Percentiles rank a stretch among this genome's conserved stretches.
Conservation (phyloP, 805 yeast genomes). For the Kodamaea restingae region DNA sequence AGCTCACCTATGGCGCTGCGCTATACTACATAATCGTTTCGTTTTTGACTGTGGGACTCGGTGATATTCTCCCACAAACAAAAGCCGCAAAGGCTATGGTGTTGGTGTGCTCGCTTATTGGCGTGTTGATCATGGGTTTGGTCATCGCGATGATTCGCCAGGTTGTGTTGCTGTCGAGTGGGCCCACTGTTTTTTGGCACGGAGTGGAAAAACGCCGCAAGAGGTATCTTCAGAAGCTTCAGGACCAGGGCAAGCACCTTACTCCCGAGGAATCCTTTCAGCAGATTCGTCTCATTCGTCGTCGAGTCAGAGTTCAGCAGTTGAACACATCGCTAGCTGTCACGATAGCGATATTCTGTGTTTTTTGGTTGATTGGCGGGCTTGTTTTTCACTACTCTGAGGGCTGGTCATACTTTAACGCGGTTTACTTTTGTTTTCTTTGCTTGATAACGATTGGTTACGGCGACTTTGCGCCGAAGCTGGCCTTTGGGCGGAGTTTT, state of each 20-base stretch:
- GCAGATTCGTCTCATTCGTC: constrained; percentile 51
- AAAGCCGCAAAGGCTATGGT: constrained; percentile 54
- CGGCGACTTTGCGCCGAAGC: constrained; percentile 66
- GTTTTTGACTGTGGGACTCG: constrained; percentile 74
- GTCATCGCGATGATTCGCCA: constrained; percentile 66
- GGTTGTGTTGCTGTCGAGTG: constrained; percentile 56
- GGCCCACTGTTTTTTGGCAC: constrained; percentile 66
- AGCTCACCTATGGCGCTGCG: constrained; percentile 54
- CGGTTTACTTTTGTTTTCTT: constrained; percentile 71
- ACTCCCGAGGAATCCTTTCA: constrained; percentile 47
- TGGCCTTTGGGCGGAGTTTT: constrained; percentile 65
- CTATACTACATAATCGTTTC: constrained; percentile 72
- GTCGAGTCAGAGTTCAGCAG: constrained; percentile 37
- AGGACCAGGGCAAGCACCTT: constrained; percentile 12
- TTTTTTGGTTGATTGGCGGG: constrained; percentile 75
- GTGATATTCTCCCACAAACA: constrained; percentile 60
- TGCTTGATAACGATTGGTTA: constrained; percentile 81
- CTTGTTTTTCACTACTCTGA: constrained; percentile 56
- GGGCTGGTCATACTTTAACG: constrained; percentile 66
- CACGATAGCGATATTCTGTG: constrained; percentile 43
- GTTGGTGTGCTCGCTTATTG: constrained; percentile 62
- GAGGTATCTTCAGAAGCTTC: constrained; percentile 21
- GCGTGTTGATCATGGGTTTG: constrained; percentile 70
- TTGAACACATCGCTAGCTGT: constrained; percentile 33
- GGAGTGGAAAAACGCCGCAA: constrained; percentile 50